Base-by-base conservation (phyloP, 208 protist genomes). In the Trypanosomatidae sp. region DNA sequence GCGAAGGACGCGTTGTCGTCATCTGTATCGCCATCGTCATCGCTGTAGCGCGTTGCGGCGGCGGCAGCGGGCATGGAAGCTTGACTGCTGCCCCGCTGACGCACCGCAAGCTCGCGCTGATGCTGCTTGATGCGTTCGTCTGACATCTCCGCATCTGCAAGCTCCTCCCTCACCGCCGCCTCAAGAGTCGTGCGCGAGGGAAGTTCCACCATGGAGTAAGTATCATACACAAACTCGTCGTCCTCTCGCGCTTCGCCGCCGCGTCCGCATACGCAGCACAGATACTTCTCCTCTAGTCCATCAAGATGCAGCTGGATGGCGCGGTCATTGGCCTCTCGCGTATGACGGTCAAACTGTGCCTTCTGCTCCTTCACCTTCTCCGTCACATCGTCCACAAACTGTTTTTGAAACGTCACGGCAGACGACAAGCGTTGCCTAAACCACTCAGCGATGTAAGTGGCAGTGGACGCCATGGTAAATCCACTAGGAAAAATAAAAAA, bases 261-360 rank as follows among this genome's bases (percentile, higher is more conserved):
- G n/a, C 79, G 76, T 25, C 87, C 87, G 74, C 91, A 95, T 9
- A 95, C 87, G 73, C 89, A 94, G 76, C 91, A 95, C 30, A 93
- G 80, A 67, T 91, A 94, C 52, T 95, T 83, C 65, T 88, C 88
- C 65, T 95, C 91, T 30, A 95, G 68, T 13, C 84, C 52, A 66
- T 95, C 91, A 8, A 95, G 79, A 72, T 95, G 83, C 1, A 91
- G 89, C 69, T 91, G 84, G 15, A 91, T 76, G 5, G 82, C 81
- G 15, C 91, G 82, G 49, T 93, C 83, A n/a, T 84, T 76, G 2
- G 86, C 50, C 56, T 95, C 88, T 10, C 82, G 83, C 33, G 80
- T 71, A 30, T 79, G 79, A 25, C 82, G 80, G 60, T 88, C 76
- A 41, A 87, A 82, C 60, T 74, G 76, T 43, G 90, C 87, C 72